Conservation (phyloP, 306 rosid genomes). For the Psophocarpus tetragonolobus region DNA sequence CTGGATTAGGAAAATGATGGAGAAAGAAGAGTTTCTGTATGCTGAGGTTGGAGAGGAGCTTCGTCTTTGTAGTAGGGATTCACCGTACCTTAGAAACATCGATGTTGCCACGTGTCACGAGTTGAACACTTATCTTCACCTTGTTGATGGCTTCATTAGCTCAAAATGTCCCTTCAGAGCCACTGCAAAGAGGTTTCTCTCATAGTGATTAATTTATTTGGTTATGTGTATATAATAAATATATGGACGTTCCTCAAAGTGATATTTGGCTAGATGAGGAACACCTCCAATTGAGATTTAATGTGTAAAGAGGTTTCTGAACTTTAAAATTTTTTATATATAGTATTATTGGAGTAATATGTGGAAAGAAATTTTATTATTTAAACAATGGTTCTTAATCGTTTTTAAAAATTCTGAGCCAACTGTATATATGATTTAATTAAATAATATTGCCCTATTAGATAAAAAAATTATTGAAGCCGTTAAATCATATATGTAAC, state of each 20-base stretch:
- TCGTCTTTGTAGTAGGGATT: neutral
- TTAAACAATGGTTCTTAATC: no score
- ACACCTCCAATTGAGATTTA: no score
- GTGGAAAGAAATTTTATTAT: no score
- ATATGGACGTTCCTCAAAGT: neutral
- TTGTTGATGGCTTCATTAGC: neutral
- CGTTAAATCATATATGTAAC: no score
- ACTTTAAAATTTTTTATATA: no score
- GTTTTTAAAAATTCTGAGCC: no score
- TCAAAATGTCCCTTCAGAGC: neutral
- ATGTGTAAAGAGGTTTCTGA: no score
- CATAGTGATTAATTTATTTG: neutral
- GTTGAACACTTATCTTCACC: neutral
- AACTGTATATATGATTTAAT: no score
- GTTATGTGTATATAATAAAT: no score
- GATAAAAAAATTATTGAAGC: no score
- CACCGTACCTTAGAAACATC: neutral
- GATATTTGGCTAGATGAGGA: neutral
- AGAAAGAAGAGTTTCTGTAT: neutral
- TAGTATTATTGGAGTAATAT: no score
- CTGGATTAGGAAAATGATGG: neutral
- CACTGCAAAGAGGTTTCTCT: neutral
- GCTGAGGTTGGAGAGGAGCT: neutral
- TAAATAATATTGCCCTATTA: no score
- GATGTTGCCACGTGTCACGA: neutral